A percentile compares a stretch with the other conserved stretches of the same genome.
Evolutionary conservation across 1,284 basidiomycete genomes (phyloP).

Genomic region (Volvariella volvacea): DNA sequence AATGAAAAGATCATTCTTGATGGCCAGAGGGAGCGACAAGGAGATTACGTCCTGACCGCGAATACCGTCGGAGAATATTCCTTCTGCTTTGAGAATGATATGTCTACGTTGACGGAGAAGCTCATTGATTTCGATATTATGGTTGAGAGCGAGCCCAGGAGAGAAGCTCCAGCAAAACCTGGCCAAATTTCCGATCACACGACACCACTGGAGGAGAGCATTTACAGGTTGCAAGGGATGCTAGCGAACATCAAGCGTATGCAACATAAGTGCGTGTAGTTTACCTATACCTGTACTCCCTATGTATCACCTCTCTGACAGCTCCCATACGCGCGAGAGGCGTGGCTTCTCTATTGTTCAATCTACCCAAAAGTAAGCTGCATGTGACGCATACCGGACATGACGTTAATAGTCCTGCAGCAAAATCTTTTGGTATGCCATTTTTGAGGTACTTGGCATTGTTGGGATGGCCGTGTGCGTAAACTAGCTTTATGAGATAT

Average conservation of each 20-base stretch:
- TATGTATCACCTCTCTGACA: conserved; percentile 21
- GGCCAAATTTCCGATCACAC: conserved; percentile 89
- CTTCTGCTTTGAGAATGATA: conserved; percentile 98
- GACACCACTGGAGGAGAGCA: conserved; percentile 85
- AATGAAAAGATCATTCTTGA: conserved; percentile 82
- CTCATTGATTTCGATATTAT: conserved; percentile 96
- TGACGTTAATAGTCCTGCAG: conserved; percentile 30
- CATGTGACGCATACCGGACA: neutral
- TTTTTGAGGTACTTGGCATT: conserved; percentile 71
- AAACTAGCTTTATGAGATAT: conserved; percentile 1
- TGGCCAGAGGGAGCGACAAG: conserved; percentile 85
- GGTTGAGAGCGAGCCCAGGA: conserved; percentile 91
- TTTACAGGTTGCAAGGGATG: conserved; percentile 83
- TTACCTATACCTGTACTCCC: neutral
- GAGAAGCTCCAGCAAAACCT: conserved; percentile 75
- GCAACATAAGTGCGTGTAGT: conserved; percentile 74
- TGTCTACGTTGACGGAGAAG: conserved; percentile 85
- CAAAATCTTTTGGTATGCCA: conserved; percentile 86
- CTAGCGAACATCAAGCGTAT: conserved; percentile 82
- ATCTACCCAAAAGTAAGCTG: conserved; percentile 70
- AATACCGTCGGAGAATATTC: conserved; percentile 93
- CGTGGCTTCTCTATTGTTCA: conserved; percentile 76
- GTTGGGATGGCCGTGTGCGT: conserved; percentile 80
- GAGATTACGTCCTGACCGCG: conserved; percentile 96
- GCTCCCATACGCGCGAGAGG: conserved; percentile 79